Evolutionary conservation across 1,284 basidiomycete species (phyloP), one percentile per base, ranked within the genome.

Genomic region (Trichosporon ovoides): DNA sequence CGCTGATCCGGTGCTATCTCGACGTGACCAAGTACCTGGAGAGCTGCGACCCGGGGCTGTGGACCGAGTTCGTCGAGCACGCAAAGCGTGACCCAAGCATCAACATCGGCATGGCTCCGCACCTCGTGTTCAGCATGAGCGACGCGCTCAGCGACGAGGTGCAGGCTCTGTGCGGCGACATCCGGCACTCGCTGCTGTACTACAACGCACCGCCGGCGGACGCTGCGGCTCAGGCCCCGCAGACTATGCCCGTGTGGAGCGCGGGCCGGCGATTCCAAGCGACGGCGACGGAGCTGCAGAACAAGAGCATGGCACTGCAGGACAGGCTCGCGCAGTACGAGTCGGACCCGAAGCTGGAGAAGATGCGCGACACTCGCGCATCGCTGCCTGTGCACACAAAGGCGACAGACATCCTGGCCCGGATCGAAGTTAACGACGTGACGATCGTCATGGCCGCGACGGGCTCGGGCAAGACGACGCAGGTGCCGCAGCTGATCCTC

Each of bases 391-490:
- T 96, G 11, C 85, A 83, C 63, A 81, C 85, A 16, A 82, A 84
- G 60, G 81, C 86, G 9, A 80, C 82, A 2, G 83, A 87, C 10
- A 79, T 93, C 38, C 72, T 94, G 51, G 78, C 82, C 14, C 86
- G 88, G 63, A 85, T 97, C 66, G 80, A 82, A 38, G 79, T 84
- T 38, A 87, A 96, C 74, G 88, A 93, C 35, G 89, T 97, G 57
- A 91, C 89, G 11, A 88, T 98, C 62, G 87, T 89, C 66, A 92
- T 95, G 89, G 94, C 93, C 24, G 87, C 91, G 2, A 97, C 94
- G 1, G 93, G 94, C 43, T 96, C 91, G 0, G 94, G 94, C 10
- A 97, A 97, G 79, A 96, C 93, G 9, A 97, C 94, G 0, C 94
- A 98, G 73, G 85, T 97, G 37, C 94, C 94, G 2, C 94, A 97